These are phyloP conservation scores for Aureobasidium sp. DNA, from an alignment of 2,329 filamentous ascomycete species.

Conservation along the genomic window DNA sequence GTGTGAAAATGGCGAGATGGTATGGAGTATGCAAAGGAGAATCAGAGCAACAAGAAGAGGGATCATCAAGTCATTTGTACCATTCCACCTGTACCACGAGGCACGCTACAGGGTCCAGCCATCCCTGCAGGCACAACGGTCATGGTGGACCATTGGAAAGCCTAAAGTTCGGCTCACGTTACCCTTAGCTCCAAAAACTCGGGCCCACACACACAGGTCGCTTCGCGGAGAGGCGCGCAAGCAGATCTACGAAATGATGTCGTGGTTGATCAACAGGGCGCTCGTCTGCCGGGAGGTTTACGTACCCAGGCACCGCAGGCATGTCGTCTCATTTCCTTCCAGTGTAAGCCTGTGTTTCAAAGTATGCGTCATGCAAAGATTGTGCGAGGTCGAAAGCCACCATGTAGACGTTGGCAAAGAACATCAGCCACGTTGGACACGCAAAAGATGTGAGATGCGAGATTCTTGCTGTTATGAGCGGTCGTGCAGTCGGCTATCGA, in stretches of 20 bases:
- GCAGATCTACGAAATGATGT: slow-evolving; percentile 12
- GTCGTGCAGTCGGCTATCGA: neutral
- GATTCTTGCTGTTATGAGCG: neutral
- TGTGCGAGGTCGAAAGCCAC: neutral
- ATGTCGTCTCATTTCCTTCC: neutral
- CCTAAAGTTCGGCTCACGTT: slow-evolving; percentile 14
- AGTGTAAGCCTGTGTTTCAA: slow-evolving; percentile 2
- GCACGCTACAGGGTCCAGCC: slow-evolving; percentile 12
- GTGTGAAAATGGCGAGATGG: neutral
- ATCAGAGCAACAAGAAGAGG: neutral
- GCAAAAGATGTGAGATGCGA: neutral
- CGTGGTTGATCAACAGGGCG: slow-evolving; percentile 12
- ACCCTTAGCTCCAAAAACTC: slow-evolving; percentile 7
- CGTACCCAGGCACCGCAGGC: neutral
- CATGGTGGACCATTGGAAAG: slow-evolving; percentile 9
- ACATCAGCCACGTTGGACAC: slow-evolving; percentile 1
- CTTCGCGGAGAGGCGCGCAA: slow-evolving; percentile 6
- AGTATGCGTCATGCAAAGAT: slow-evolving; percentile 4
- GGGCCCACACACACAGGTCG: slow-evolving; percentile 13
- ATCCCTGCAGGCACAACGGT: slow-evolving; percentile 11
- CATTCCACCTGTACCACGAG: slow-evolving; percentile 1
- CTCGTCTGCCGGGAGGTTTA: neutral
- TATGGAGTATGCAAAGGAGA: neutral
- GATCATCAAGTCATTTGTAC: slow-evolving; percentile 7
- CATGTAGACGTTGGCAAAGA: slow-evolving; percentile 1